phyloP scores from a whole-genome alignment of 768 basidiomycete species.

The Leccinum pellstonianum region DNA sequence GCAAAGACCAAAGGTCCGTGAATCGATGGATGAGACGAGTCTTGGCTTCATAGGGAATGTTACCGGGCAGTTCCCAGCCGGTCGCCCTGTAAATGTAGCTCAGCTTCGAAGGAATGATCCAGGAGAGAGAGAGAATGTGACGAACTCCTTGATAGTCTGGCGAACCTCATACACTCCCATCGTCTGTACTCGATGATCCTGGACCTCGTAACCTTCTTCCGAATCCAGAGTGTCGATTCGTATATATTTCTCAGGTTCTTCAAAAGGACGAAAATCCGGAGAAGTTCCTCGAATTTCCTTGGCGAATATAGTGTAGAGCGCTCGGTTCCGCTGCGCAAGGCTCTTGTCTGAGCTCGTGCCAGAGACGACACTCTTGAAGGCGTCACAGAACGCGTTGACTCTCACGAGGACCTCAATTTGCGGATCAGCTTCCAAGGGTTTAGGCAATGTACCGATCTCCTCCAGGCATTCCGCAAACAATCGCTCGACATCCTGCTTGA shows the following conservation, averaged over 20 bases:
- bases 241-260: slow-evolving; percentile 2
- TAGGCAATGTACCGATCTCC: slow-evolving; percentile 42
- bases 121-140: background rate
- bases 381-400: slow-evolving; percentile 46
- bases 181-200: slow-evolving; percentile 4
- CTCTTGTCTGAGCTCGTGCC: slow-evolving; percentile 32
- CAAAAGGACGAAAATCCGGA: slow-evolving; percentile 43
- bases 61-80: slow-evolving; percentile 43
- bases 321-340: slow-evolving; percentile 38
- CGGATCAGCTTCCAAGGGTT: slow-evolving; percentile 37
- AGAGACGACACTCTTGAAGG: slow-evolving; percentile 32
- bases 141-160: slow-evolving; percentile 36
- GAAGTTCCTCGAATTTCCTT: slow-evolving; percentile 36
- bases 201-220: background rate
- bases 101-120: background rate
- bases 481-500: slow-evolving; percentile 39
- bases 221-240: slow-evolving; percentile 15
- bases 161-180: slow-evolving; percentile 37
- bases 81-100: slow-evolving; percentile 31
- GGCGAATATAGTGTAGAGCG: slow-evolving; percentile 35
- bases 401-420: slow-evolving; percentile 45
- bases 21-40: slow-evolving; percentile 35
- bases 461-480: slow-evolving; percentile 37
- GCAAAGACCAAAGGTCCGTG: slow-evolving; percentile 37
- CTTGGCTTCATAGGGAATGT: slow-evolving; percentile 43